These are phyloP conservation scores for Rostrohypoxylon terebratum DNA, from an alignment of 495 filamentous ascomycete genomes.

Conservation along the genomic window DNA sequence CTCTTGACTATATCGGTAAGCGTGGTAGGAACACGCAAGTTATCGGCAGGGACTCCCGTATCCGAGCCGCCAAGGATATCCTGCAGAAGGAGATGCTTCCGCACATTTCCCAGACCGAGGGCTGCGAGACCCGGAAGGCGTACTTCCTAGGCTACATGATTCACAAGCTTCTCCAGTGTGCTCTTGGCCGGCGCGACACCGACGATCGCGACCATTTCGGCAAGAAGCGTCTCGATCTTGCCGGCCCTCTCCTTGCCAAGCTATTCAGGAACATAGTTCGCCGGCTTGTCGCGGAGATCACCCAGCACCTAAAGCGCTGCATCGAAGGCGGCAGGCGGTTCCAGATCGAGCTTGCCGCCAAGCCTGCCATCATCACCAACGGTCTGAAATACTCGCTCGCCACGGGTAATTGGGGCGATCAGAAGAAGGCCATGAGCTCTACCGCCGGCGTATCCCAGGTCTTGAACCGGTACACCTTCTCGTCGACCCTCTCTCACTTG, in stretches of 20 bases:
- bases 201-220: conserved; percentile 99
- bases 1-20: conserved; percentile 94
- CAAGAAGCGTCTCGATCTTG: conserved; percentile 96
- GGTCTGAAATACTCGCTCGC: conserved; percentile 96
- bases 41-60: conserved; percentile 84
- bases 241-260: conserved; percentile 91
- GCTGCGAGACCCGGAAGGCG: conserved; percentile 96
- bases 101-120: conserved; percentile 94
- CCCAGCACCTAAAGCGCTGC: conserved; percentile 87
- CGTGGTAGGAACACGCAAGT: conserved; percentile 78
- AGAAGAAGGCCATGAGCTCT: conserved; percentile 94
- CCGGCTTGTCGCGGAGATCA: conserved; percentile 87
- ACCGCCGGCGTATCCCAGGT: conserved; percentile 99
- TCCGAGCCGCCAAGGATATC: conserved; percentile 90
- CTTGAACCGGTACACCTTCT: conserved; percentile 96
- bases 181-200: conserved; percentile 87
- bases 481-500: conserved; percentile 95
- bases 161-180: conserved; percentile 90
- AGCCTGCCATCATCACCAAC: conserved; percentile 89
- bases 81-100: conserved; percentile 97
- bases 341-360: conserved; percentile 87
- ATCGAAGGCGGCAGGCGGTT: conserved; percentile 90
- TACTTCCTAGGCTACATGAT: conserved; percentile 99
- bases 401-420: conserved; percentile 99
- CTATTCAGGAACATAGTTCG: conserved; percentile 90